These are phyloP conservation scores for Mortierella antarctica DNA, from an alignment of 192 early-diverging fungal genomes.

Conservation along the genomic window DNA sequence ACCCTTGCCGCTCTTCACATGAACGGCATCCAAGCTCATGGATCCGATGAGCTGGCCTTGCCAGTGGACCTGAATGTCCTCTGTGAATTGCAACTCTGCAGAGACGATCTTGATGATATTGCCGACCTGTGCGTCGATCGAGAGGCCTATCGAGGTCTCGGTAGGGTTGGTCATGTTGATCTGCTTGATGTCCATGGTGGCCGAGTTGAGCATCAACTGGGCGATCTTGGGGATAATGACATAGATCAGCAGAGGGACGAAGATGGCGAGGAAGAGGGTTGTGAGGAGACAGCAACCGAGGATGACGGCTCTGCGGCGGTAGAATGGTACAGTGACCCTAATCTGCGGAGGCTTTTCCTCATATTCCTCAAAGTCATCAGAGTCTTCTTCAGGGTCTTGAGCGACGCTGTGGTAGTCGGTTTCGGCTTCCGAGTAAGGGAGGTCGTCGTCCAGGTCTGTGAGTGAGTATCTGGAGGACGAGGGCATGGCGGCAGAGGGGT, in stretches of 20 bases:
- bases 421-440: too few species aligned
- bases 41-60: slow-evolving; percentile 21
- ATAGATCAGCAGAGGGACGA: slow-evolving; percentile 60
- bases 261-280: slow-evolving; percentile 54
- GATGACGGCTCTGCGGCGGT: slow-evolving; percentile 60
- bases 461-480: too few species aligned
- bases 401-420: too few species aligned
- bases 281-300: slow-evolving; percentile 51
- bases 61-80: slow-evolving; percentile 31
- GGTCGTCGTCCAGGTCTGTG: too few species aligned
- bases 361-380: slow-evolving; percentile 22
- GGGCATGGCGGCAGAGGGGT: too few species aligned
- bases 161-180: slow-evolving; percentile 45
- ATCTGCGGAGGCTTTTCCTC: slow-evolving; percentile 20
- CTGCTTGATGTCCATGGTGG: slow-evolving; percentile 24
- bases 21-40: slow-evolving; percentile 32
- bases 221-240: slow-evolving; percentile 46
- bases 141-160: slow-evolving; percentile 15
- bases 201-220: slow-evolving; percentile 26
- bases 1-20: slow-evolving; percentile 39
- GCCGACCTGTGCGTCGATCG: slow-evolving; percentile 24
- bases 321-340: slow-evolving; percentile 53
- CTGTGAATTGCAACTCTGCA: slow-evolving; percentile 35
- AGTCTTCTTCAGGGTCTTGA: background rate
- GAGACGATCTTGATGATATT: slow-evolving; percentile 46